Base-by-base conservation (phyloP, 352 stramenopile genomes). In the Stephanocyclus meneghinianus region DNA sequence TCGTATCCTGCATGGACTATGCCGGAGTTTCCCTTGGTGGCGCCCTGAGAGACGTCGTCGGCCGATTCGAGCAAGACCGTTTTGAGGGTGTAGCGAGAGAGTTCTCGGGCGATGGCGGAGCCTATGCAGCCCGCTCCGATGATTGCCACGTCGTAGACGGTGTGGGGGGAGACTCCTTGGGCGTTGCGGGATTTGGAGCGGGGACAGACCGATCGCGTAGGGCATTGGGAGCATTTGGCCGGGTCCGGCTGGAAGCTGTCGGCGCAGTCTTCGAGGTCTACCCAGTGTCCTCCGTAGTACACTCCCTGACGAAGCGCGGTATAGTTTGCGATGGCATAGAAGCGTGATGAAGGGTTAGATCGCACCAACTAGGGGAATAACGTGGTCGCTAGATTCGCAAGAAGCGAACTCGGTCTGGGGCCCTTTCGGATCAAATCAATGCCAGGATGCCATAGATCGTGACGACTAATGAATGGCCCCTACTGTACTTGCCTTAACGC, bases 1-100 rank as follows among this genome's bases (percentile, higher is more conserved):
- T 93, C 88, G 56, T 91, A 93, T 37, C 88, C 86, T 2, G 85
- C 84, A 71, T 93, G 88, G 13, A 92, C 88, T 64, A 92, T 93
- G 0, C 86, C 86, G 1, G 80, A 90, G 47, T 93, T 93, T 15
- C 88, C 88, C 47, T 93, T 93, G 11, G 88, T 93, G 1, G 88
- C 88, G 15, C 88, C 88, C 60, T 91, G 86, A 16, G 51, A 78
- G 1, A 93, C 86, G 72, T 93, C 88, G 69, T 92, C 86, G 68
- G 85, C 88, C 0, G 84, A 74, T 78, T 93, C 86, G 5, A 93
- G 26, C 53, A 89, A 69, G 2, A 91, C 57, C 40, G 83, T 80
- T 18, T 68, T 65, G 1, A 91, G 57, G 30, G 53, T n/a, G 61
- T 91, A 92, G 1, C 79, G 76, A 32, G 72, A 81, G 4, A 93